phyloP scores from a whole-genome alignment of 805 yeast species.

The Saccharomyces mikatae region DNA sequence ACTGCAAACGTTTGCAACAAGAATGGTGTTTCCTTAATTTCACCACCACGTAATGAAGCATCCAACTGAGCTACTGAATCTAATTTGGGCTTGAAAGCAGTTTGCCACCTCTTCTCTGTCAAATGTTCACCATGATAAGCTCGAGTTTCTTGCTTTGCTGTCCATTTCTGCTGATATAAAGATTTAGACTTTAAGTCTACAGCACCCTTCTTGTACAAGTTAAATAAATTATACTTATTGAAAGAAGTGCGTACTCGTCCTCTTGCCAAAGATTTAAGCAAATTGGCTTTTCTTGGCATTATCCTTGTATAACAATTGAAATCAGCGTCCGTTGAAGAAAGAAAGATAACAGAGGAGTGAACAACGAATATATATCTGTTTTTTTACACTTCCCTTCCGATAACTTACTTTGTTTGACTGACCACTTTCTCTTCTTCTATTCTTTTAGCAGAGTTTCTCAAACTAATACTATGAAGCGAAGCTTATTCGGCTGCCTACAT shows the following conservation, averaged over 20 bases:
- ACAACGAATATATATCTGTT: not conserved
- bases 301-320: not conserved
- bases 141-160: constrained; percentile 83
- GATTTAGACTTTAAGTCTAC: constrained; percentile 51
- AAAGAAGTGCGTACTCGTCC: constrained; percentile 81
- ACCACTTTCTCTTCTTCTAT: not conserved
- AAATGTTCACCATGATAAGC: constrained; percentile 93
- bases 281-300: constrained; percentile 58
- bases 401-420: not conserved
- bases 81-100: constrained; percentile 56
- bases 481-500: not conserved
- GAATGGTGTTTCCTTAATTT: constrained; percentile 62
- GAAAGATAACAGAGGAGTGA: not conserved
- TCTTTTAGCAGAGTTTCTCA: not conserved
- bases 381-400: not conserved
- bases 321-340: not conserved
- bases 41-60: constrained; percentile 50
- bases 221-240: constrained; percentile 87
- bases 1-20: constrained; percentile 83
- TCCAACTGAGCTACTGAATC: constrained; percentile 86
- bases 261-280: constrained; percentile 50
- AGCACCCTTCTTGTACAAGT: constrained; percentile 65
- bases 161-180: constrained; percentile 88
- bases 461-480: not conserved
- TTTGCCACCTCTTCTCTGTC: constrained; percentile 75